phyloP scores from a whole-genome alignment of 2,329 filamentous ascomycete species.

The Aschersonia sp. region DNA sequence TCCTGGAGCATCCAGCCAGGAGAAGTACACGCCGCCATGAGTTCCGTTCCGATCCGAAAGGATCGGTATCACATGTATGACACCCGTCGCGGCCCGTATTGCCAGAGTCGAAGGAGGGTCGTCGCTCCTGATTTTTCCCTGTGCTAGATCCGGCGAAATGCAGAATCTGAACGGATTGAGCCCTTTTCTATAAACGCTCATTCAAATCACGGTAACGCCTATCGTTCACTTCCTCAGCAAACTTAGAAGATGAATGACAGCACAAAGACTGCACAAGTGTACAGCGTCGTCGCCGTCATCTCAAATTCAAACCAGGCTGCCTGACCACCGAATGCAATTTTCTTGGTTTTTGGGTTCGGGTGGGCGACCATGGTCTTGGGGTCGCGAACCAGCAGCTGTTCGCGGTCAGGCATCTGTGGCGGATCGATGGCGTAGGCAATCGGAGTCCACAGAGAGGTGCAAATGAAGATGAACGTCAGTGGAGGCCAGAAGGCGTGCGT shows the following conservation, averaged over 20 bases:
- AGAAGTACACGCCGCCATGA: too few relatives aligned
- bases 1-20: too few relatives aligned
- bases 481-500: conserved; percentile 50
- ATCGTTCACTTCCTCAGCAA: neutral
- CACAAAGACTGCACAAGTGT: conserved; percentile 34
- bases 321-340: conserved; percentile 37
- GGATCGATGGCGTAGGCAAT: conserved; percentile 47
- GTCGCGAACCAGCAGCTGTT: conserved; percentile 40
- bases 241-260: conserved; percentile 17
- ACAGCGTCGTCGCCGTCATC: conserved; percentile 33
- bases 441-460: conserved; percentile 41
- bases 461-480: conserved; percentile 39
- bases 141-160: too few relatives aligned
- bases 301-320: conserved; percentile 42
- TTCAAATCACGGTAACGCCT: neutral
- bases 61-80: too few relatives aligned
- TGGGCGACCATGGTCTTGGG: conserved; percentile 37
- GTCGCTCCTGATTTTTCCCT: too few relatives aligned
- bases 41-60: too few relatives aligned
- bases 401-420: conserved; percentile 40
- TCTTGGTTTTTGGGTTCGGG: conserved; percentile 34
- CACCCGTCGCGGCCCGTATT: too few relatives aligned
- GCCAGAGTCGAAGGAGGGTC: too few relatives aligned
- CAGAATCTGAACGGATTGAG: too few relatives aligned
- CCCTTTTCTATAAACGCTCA: too few relatives aligned